Evolutionary conservation across 495 filamentous ascomycete species (phyloP), one percentile per base, ranked within the genome.

Genomic region (Xylaria flabelliformis): DNA sequence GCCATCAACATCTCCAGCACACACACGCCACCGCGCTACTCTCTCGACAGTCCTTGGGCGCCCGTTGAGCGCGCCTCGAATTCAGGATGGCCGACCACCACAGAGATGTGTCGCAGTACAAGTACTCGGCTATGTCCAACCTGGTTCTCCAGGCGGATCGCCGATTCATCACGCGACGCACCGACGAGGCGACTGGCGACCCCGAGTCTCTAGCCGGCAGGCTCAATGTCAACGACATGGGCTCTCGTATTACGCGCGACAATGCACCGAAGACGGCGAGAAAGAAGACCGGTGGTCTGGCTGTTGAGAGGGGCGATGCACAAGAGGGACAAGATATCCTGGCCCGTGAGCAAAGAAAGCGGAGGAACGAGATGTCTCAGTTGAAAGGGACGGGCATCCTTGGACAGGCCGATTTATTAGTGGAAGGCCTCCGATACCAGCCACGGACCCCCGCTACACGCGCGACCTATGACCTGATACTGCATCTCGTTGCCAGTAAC

Each of bases 71-170:
- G 91, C 82, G 29, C 61, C 32, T 36, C 24, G 26, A 9, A 39
- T 61, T 59, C 36, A 41, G 50, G 71, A 97, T 97, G 94, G 89
- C 92, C 81, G 94, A 97, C 87, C 91, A 90, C 75, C 88, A 94
- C 85, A 85, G 85, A 81, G 92, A 95, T 90, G 91, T 97, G 66
- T 95, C 93, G 77, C 95, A 98, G 84, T 99, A 97, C 88, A 99
- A 99, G 83, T 99, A 99, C 88, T 93, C 94, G 90, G 95, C 94
- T 81, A 99, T 99, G 96, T 98, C 96, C 86, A 99, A 99, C 90
- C 90, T 99, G 94, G 96, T 99, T 81, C 93, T 98, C 89, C 95
- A 98, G 91, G 95, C 94, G 85, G 96, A 99, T 86, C 91, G 93
- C 83, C 91, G 97, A 79, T 98, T 99, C 81, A 91, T 95, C 75